These are phyloP conservation scores for Ustilago vetiveriae DNA, from an alignment of 1,284 basidiomycete genomes.

Conservation along the genomic window DNA sequence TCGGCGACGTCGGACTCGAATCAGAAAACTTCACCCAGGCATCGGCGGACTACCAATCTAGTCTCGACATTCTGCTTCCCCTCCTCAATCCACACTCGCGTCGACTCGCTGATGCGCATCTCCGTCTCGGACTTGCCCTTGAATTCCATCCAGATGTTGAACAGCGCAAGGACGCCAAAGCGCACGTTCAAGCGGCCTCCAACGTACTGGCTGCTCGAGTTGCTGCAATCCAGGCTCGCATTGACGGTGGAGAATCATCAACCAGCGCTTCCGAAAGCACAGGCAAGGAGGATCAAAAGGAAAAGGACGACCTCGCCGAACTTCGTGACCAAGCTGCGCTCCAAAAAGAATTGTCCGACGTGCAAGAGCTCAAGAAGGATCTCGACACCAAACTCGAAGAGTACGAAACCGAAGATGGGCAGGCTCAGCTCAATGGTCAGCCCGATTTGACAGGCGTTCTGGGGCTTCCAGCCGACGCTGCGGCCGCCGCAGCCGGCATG, in stretches of 20 bases:
- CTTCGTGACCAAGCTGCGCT: constrained; percentile 41
- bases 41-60: constrained; percentile 56
- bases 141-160: constrained; percentile 62
- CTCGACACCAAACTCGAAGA: constrained; percentile 63
- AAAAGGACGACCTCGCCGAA: constrained; percentile 52
- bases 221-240: constrained; percentile 40
- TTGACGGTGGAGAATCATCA: constrained; percentile 1
- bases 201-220: constrained; percentile 47
- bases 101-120: constrained; percentile 62
- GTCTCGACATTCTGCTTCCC: constrained; percentile 50
- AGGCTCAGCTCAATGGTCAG: constrained; percentile 50
- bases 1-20: constrained; percentile 65
- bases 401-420: constrained; percentile 43
- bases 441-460: constrained; percentile 27
- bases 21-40: constrained; percentile 66
- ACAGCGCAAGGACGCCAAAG: constrained; percentile 43
- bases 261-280: constrained; percentile 7
- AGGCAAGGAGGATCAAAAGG: constrained; percentile 1
- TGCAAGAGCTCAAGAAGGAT: constrained; percentile 58
- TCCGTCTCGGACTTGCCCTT: constrained; percentile 63
- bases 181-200: constrained; percentile 53
- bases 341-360: constrained; percentile 51
- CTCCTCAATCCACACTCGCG: constrained; percentile 59
- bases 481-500: constrained; percentile 15
- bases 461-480: constrained; percentile 28